These are phyloP conservation scores for Strigomonas culicis DNA, from an alignment of 208 protist genomes.

Conservation along the genomic window DNA sequence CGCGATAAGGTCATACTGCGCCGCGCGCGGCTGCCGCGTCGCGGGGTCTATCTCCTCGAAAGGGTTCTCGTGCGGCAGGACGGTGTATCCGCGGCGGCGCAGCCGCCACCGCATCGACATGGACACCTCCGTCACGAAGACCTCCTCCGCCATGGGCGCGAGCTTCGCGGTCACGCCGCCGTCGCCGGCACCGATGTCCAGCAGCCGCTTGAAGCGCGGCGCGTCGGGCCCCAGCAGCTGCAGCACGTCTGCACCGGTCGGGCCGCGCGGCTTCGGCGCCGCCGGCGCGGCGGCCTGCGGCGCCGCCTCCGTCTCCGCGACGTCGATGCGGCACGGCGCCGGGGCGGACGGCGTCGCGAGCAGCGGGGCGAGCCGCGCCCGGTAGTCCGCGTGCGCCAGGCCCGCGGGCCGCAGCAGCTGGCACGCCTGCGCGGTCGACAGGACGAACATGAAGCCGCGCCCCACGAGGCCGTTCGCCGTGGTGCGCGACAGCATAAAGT, in stretches of 20 bases:
- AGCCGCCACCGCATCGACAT: constrained; percentile 80
- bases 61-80: constrained; percentile 54
- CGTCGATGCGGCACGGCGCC: too few relatives aligned
- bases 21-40: constrained; percentile 4
- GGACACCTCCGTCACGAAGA: constrained; percentile 72
- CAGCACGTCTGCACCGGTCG: too few relatives aligned
- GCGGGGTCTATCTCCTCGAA: constrained; percentile 19
- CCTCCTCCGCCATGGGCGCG: constrained; percentile 41
- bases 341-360: constrained; percentile 8
- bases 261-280: neutral
- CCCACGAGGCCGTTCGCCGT: constrained; percentile 65
- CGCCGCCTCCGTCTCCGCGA: neutral
- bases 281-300: neutral
- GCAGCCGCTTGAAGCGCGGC: constrained; percentile 23
- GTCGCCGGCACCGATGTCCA: constrained; percentile 83
- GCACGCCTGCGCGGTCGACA: constrained; percentile 61
- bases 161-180: constrained; percentile 69
- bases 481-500: constrained; percentile 61
- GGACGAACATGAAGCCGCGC: constrained; percentile 77
- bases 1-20: constrained; percentile 69
- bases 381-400: neutral
- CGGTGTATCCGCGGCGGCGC: constrained; percentile 58
- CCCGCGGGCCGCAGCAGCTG: constrained; percentile 34
- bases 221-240: too few relatives aligned
- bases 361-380: constrained; percentile 1